Percentiles rank a stretch among this genome's conserved stretches.
Evolutionary conservation across 148 eudicot species (phyloP).

Genomic region (Rhododendron henanense): DNA sequence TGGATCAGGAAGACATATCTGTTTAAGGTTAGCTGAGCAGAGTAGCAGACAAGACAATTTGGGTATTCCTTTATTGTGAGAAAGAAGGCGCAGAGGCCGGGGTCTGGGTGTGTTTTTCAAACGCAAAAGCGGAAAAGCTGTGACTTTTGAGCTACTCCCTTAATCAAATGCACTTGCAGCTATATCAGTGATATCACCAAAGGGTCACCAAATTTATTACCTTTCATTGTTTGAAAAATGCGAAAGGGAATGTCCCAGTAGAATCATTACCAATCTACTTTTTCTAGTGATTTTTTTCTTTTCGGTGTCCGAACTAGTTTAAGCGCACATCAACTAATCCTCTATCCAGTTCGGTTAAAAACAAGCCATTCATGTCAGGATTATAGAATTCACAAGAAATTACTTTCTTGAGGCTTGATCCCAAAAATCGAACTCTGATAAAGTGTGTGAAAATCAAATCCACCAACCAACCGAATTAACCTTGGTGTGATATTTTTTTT

Average conservation of each 20-base stretch:
- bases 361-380: accelerated
- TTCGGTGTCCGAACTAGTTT: background rate
- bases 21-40: background rate
- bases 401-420: too few species aligned
- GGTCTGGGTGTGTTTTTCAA: background rate
- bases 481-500: too few species aligned
- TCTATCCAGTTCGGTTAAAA: too few species aligned
- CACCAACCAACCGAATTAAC: too few species aligned
- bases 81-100: background rate
- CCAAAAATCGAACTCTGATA: accelerated
- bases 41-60: background rate
- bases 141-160: background rate
- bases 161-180: background rate
- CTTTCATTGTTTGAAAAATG: background rate
- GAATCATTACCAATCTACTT: background rate
- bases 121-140: background rate
- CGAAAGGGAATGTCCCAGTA: background rate
- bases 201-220: background rate
- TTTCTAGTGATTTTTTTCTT: background rate
- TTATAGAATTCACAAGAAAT: background rate
- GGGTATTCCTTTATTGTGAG: background rate
- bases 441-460: accelerated
- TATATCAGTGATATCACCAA: background rate
- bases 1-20: background rate
- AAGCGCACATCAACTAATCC: too few species aligned